Evolutionary conservation across 352 stramenopile genomes (phyloP).

Genomic region (Globisporangium canariense): DNA sequence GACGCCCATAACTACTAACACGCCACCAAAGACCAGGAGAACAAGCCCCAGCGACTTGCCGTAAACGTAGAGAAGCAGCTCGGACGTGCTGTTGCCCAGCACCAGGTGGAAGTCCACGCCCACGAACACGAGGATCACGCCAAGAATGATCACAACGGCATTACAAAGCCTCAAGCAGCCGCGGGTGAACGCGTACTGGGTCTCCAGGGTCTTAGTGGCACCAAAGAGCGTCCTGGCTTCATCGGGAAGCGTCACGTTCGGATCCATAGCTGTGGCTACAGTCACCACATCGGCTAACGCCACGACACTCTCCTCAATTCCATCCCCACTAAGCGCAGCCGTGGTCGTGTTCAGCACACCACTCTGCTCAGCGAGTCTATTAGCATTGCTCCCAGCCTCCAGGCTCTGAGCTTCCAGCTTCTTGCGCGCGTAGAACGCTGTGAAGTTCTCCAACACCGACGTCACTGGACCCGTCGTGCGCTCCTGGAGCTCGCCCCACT

Average conservation of each 20-base stretch:
- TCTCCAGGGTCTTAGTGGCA: conserved; percentile 25
- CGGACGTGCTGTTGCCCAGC: conserved; percentile 47
- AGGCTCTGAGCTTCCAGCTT: conserved; percentile 17
- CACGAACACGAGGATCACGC: conserved; percentile 41
- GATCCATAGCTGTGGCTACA: not conserved
- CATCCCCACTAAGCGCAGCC: not conserved
- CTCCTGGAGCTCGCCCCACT: conserved; percentile 60
- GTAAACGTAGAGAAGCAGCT: conserved; percentile 50
- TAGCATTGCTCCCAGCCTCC: not conserved
- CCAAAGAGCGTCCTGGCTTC: conserved; percentile 48
- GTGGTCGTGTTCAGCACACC: conserved; percentile 3
- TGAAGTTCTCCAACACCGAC: conserved; percentile 49
- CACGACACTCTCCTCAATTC: not conserved
- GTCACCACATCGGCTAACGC: conserved; percentile 12
- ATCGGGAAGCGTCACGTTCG: conserved; percentile 29
- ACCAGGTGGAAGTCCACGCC: conserved; percentile 51
- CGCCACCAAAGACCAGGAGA: conserved; percentile 23
- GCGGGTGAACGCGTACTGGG: conserved; percentile 36
- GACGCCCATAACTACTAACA: conserved; percentile 24
- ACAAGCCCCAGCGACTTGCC: conserved; percentile 31
- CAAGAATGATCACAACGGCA: conserved; percentile 28
- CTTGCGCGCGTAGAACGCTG: conserved; percentile 37
- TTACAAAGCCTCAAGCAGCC: conserved; percentile 33
- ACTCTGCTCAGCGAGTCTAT: conserved; percentile 7
- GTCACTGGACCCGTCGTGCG: conserved; percentile 21